phyloP scores from a whole-genome alignment of 169 alveolate species.

The Eimeria falciformis region DNA sequence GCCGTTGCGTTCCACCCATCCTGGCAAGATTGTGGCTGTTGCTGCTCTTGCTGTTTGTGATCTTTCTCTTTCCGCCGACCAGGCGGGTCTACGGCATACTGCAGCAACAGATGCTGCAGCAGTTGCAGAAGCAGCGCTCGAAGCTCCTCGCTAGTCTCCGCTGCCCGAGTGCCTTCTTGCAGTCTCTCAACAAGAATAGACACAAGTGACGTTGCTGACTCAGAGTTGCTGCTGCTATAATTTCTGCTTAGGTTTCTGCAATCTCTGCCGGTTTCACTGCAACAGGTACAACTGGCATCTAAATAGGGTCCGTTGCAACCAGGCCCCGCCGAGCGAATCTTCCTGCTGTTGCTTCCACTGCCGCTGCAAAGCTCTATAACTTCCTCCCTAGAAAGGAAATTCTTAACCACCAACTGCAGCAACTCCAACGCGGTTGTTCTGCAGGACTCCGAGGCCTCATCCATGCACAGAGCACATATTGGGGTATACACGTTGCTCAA shows the following conservation, averaged over 20 bases:
- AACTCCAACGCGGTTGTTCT: conserved; percentile 47
- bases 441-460: conserved; percentile 52
- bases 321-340: not conserved
- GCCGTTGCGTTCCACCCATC: conserved; percentile 63
- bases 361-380: conserved; percentile 45
- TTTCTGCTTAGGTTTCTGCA: not conserved
- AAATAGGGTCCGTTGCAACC: not conserved
- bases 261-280: not conserved
- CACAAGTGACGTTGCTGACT: conserved; percentile 17
- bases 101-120: conserved; percentile 47
- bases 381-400: conserved; percentile 42
- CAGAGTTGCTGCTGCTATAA: not conserved
- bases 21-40: not conserved
- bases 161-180: not conserved
- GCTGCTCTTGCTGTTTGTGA: not conserved
- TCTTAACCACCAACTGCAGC: conserved; percentile 46
- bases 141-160: conserved; percentile 64
- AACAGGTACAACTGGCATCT: not conserved
- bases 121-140: not conserved
- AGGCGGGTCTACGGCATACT: conserved; percentile 61
- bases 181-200: conserved; percentile 32
- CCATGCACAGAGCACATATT: conserved; percentile 46
- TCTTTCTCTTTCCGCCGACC: not conserved
- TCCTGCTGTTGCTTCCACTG: not conserved
- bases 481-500: conserved; percentile 33